Base-by-base conservation (phyloP, 2,329 filamentous ascomycete species). In the Ophiostoma tasmaniense region DNA sequence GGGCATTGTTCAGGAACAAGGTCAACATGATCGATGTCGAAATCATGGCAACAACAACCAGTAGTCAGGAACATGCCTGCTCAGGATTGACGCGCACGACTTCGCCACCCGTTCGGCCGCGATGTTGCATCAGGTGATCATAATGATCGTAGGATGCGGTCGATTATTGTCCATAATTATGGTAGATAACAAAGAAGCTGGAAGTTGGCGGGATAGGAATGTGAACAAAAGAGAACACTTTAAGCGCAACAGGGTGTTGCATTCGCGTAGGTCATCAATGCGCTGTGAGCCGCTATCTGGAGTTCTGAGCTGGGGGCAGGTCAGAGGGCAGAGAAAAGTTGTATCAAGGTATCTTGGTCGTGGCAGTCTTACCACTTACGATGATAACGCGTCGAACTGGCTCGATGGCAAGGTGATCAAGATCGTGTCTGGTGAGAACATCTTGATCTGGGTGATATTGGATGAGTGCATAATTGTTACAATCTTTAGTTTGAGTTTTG, bases 21-120 rank as follows among this genome's bases (percentile, higher is more conserved):
- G 42, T 20, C 42, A 17, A 20, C 42, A 39, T 13, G 37, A 14
- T 14, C 37, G 37, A 39, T 39, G 37, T 39, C 37, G 37, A 39
- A 39, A 39, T 39, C 37, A 39, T n/a, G 7, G 11, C 20, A 45
- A 45, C 17, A 45, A n/a, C 42, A 17, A 7, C n/a, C 42, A 20
- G 10, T 7, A 61, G 37, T 45, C 22, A 45, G 37, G 25, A 11
- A n/a, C 64, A 33, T 33, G 20, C 25, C 20, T 61, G 30, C 45
- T 35, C n/a, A 11, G 11, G 30, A 28, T 67, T 62, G 37, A 67
- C 25, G 55, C 50, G 62, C 66, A 62, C 66, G 52, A 64, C 66
- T 55, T 66, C 64, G 66, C 66, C 64, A 68, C 66, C 64, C 52
- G 64, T 66, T 70, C 55, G 66, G 30, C 66, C 66, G 64, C 55